These are phyloP conservation scores for Backusella westeae DNA, from an alignment of 192 early-diverging fungal genomes.

Conservation along the genomic window DNA sequence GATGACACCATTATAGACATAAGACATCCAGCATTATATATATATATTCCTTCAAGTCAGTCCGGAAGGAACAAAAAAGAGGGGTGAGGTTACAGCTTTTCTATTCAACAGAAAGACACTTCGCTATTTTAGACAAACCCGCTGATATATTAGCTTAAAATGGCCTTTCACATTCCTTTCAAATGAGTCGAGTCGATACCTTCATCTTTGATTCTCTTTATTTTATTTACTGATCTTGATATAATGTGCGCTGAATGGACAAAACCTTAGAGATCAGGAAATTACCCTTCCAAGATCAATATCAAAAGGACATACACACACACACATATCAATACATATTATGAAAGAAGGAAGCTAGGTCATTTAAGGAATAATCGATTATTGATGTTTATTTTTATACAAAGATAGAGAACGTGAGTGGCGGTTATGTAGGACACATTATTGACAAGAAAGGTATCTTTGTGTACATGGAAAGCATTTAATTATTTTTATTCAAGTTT, in stretches of 20 bases:
- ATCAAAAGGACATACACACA: neutral
- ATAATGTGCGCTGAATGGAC: neutral
- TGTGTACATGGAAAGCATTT: neutral
- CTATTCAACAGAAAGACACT: neutral
- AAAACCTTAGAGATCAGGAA: neutral
- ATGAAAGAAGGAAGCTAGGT: neutral
- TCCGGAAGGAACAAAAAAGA: neutral
- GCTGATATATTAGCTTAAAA: neutral
- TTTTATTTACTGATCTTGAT: neutral
- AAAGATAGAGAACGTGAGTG: neutral
- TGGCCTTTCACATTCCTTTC: neutral
- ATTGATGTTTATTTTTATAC: neutral
- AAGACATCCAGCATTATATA: neutral
- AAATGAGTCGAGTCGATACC: neutral
- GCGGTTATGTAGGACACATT: neutral
- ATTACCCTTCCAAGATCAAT: neutral
- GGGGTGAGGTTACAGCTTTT: neutral
- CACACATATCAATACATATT: no score
- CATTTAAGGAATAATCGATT: neutral
- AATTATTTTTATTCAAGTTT: neutral
- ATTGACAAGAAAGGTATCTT: neutral
- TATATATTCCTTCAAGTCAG: neutral
- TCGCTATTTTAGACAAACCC: neutral
- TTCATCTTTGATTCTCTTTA: neutral
- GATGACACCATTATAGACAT: no score